Conservation (phyloP, 2,329 filamentous ascomycete genomes). For the Pezicula neosporulosa region DNA sequence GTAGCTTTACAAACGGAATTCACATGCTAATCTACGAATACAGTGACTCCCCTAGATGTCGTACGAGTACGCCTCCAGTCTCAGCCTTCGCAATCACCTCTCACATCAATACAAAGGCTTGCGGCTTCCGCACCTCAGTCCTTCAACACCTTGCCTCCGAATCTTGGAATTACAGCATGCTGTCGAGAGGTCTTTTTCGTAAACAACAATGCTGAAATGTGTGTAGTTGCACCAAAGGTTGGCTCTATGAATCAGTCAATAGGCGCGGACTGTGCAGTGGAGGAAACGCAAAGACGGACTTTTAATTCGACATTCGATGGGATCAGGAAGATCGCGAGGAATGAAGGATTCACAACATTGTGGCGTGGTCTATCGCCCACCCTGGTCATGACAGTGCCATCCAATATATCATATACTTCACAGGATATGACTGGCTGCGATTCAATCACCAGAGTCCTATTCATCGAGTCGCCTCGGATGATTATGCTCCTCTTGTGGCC, state of each 20-base stretch:
- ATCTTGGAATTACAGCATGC: conserved; percentile 89
- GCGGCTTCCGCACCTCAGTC: conserved; percentile 47
- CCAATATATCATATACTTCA: conserved; percentile 98
- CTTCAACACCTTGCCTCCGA: conserved; percentile 69
- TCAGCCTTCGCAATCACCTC: conserved; percentile 55
- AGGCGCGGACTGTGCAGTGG: conserved; percentile 72
- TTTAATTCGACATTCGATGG: conserved; percentile 93
- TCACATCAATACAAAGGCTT: conserved; percentile 50
- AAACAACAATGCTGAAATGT: conserved; percentile 70
- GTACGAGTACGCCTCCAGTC: conserved; percentile 94
- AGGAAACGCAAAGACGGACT: conserved; percentile 77
- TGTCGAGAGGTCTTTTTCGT: conserved; percentile 97
- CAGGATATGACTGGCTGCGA: conserved; percentile 93
- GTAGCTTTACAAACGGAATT: conserved; percentile 3
- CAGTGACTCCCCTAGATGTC: conserved; percentile 93
- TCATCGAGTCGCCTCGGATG: conserved; percentile 56
- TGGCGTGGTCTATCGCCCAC: conserved; percentile 96
- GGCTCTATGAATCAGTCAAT: conserved; percentile 31
- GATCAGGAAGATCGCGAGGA: conserved; percentile 87
- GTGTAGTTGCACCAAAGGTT: conserved; percentile 33
- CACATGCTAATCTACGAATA: neutral
- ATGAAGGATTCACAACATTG: conserved; percentile 81
- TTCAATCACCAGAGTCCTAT: conserved; percentile 72
- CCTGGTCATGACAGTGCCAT: conserved; percentile 87
- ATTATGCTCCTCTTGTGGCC: conserved; percentile 75